Conservation (phyloP, 108 stramenopile species). For the Epipyxis sp. region DNA sequence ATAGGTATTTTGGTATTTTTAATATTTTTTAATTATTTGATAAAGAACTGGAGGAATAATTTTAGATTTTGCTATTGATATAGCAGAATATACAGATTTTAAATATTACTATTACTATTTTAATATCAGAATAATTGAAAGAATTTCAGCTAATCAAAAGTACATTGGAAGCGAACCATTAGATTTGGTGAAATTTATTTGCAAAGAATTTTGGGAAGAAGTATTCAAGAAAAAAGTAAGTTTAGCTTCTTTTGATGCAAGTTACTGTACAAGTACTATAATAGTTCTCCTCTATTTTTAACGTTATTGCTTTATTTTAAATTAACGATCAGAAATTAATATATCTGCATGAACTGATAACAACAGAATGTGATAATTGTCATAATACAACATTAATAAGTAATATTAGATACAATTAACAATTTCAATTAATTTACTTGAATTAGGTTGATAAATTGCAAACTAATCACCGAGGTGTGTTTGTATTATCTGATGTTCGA, state of each 20-base stretch:
- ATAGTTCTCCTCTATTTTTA: no score
- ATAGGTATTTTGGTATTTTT: conserved; percentile 45
- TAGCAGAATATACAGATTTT: no score
- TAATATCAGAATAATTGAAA: conserved; percentile 61
- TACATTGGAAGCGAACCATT: conserved; percentile 56
- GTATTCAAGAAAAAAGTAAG: conserved; percentile 68
- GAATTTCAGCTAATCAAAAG: conserved; percentile 59
- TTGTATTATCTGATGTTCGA: conserved; percentile 74
- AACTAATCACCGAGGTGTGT: conserved; percentile 88
- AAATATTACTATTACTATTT: neutral
- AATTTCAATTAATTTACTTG: neutral
- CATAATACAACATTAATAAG: no score
- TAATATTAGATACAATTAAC: no score
- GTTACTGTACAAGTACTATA: neutral
- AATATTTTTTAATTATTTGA: neutral
- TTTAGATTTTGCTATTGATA: no score
- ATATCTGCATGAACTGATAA: no score
- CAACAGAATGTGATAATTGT: no score
- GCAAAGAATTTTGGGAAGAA: conserved; percentile 89
- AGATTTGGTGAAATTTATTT: conserved; percentile 87
- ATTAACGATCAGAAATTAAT: no score
- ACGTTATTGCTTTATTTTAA: no score
- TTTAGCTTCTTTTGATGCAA: neutral
- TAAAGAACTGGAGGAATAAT: no score
- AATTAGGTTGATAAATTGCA: conserved; percentile 84